Percentiles rank a stretch among this genome's conserved stretches.
Evolutionary conservation across 2,329 filamentous ascomycete species (phyloP).

Genomic region (Cladosporium sphaerospermum): DNA sequence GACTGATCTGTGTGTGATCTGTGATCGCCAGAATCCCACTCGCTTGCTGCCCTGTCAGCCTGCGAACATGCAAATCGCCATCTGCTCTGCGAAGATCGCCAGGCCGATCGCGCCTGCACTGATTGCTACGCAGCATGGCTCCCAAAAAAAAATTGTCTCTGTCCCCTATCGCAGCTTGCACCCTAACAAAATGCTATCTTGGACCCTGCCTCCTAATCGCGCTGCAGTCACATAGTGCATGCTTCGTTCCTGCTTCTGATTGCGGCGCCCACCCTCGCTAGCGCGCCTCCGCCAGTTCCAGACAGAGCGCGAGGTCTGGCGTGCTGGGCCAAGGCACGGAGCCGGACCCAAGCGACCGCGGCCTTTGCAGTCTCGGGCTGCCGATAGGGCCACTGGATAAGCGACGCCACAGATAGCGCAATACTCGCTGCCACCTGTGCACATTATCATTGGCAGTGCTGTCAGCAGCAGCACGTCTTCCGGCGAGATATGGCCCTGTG

Average conservation of each 20-base stretch:
- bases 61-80: background rate
- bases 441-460: background rate
- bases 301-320: background rate
- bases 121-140: background rate
- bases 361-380: background rate
- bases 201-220: background rate
- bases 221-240: background rate
- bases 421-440: background rate
- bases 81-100: background rate
- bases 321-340: background rate
- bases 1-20: background rate
- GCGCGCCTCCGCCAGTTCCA: constrained; percentile 5
- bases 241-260: constrained; percentile 6
- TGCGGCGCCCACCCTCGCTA: constrained; percentile 7
- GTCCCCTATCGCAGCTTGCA: background rate
- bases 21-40: background rate
- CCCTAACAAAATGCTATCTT: no score
- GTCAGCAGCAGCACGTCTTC: background rate
- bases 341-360: background rate
- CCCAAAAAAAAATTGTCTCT: constrained; percentile 3
- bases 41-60: background rate
- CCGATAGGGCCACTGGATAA: background rate
- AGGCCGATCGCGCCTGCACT: background rate
- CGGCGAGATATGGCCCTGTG: no score
- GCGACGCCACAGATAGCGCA: background rate